Conservation (phyloP, 345 rosid genomes). For the Eucalyptus regnans region DNA sequence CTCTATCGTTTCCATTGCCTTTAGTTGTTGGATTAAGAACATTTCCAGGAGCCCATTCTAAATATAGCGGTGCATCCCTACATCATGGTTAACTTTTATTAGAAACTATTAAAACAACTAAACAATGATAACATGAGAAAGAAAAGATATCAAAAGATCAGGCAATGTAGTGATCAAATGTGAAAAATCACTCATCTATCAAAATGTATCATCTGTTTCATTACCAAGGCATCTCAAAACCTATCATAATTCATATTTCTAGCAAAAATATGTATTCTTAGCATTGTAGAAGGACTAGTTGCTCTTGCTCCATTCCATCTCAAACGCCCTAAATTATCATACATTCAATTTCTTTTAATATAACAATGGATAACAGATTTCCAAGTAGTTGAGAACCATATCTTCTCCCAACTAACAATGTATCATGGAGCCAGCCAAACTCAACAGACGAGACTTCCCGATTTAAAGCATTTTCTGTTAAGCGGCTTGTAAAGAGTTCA, state of each 20-base stretch:
- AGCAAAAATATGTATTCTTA: not conserved
- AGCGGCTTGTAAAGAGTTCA: not conserved
- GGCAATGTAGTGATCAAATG: not conserved
- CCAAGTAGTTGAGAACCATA: not conserved
- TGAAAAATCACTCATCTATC: not conserved
- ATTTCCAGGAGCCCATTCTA: constrained; percentile 93
- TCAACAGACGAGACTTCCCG: not conserved
- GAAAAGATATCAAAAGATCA: not conserved
- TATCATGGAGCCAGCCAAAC: not conserved
- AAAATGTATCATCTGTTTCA: not conserved
- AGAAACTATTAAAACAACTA: not conserved
- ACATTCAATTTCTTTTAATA: not conserved
- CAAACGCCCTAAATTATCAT: not conserved
- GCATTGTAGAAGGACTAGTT: not conserved
- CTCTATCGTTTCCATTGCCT: constrained; percentile 13
- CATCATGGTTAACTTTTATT: not conserved
- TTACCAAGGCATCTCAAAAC: not conserved
- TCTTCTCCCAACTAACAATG: not conserved
- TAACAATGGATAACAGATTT: not conserved
- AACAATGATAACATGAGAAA: not conserved
- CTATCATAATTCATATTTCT: not conserved
- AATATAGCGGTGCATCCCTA: constrained; percentile 86
- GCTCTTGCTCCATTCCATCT: not conserved
- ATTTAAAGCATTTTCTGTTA: not conserved
- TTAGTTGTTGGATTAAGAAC: constrained; percentile 40